Conservation (phyloP, 2,329 filamentous ascomycete species). For the Hymenotorrendiella dingleyae region DNA sequence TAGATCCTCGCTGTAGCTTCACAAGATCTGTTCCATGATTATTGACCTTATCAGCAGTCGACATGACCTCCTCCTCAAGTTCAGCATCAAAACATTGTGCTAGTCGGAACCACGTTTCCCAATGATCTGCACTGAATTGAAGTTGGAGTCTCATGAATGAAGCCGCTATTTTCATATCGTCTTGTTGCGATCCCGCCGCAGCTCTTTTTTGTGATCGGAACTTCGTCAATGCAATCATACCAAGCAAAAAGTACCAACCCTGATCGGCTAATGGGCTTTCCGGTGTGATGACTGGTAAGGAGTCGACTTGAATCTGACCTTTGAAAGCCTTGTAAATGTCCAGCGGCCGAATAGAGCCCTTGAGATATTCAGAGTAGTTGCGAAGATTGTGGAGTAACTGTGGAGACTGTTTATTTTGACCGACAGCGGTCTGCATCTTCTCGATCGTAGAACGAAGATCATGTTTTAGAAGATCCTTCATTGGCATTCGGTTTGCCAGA, state of each 20-base stretch:
- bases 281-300: slow-evolving; percentile 59
- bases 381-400: slow-evolving; percentile 84
- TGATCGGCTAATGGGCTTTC: slow-evolving; percentile 70
- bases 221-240: slow-evolving; percentile 81
- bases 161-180: slow-evolving; percentile 33
- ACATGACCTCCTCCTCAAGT: slow-evolving; percentile 36
- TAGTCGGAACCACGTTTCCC: slow-evolving; percentile 38
- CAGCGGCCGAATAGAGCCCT: slow-evolving; percentile 75
- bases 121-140: slow-evolving; percentile 32
- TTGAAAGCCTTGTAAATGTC: slow-evolving; percentile 74
- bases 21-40: slow-evolving; percentile 31
- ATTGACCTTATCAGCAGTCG: slow-evolving; percentile 37
- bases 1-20: slow-evolving; percentile 30
- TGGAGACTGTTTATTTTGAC: slow-evolving; percentile 68
- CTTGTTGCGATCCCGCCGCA: slow-evolving; percentile 31
- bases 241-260: slow-evolving; percentile 89
- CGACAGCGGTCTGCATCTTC: slow-evolving; percentile 83
- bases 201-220: slow-evolving; percentile 45
- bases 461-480: slow-evolving; percentile 87
- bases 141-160: slow-evolving; percentile 34
- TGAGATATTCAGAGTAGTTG: slow-evolving; percentile 74
- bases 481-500: slow-evolving; percentile 75
- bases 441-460: slow-evolving; percentile 88
- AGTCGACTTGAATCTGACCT: slow-evolving; percentile 69
- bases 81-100: slow-evolving; percentile 36